Evolutionary conservation across 768 basidiomycete species (phyloP), one percentile per base, ranked within the genome.

Genomic region (Termitomyces eurrhizus): DNA sequence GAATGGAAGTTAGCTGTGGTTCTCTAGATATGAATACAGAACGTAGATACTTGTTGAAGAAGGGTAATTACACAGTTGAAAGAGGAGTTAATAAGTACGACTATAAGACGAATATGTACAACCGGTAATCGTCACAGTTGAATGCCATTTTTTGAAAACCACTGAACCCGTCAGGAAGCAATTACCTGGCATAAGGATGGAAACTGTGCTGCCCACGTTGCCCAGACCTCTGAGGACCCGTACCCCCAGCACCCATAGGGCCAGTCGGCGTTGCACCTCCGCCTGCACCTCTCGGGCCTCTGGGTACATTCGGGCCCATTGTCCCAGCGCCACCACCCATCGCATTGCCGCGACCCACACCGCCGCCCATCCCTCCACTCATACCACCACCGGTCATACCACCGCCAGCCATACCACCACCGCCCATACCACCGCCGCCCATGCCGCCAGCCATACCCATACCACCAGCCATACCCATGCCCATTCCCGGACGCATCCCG

Each of bases 171-270:
- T 16, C 41, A 33, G 29, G 29, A 14, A 42, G 14, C 14, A 16
- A 58, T 72, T 62, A 90, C 65, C 90, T 87, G 36, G 89, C 87
- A 66, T 93, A 93, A 0, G 92, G 92, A 67, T 93, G 92, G 74
- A 89, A 93, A 64, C 85, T 83, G 73, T 92, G 90, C 67, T 89
- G 87, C 37, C 92, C 90, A 39, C 90, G 76, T 67, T 88, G 86
- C 9, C 85, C 79, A 12, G 84, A 81, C 58, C 91, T 80, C 72
- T 90, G 89, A 3, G 90, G 90, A 0, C 90, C 90, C 56, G 81
- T 74, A 7, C 79, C 82, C 9, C 77, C 80, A 7, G 78, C 82
- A 14, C 78, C 81, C 66, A 83, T 80, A 2, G 68, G 68, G 2
- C 69, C 69, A 12, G 61, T 65, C 1, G 70, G 71, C 32, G 65